Percentiles rank a stretch among this genome's conserved stretches.
Evolutionary conservation across 768 basidiomycete genomes (phyloP).

Genomic region (Omphalotus guepiniiformis): DNA sequence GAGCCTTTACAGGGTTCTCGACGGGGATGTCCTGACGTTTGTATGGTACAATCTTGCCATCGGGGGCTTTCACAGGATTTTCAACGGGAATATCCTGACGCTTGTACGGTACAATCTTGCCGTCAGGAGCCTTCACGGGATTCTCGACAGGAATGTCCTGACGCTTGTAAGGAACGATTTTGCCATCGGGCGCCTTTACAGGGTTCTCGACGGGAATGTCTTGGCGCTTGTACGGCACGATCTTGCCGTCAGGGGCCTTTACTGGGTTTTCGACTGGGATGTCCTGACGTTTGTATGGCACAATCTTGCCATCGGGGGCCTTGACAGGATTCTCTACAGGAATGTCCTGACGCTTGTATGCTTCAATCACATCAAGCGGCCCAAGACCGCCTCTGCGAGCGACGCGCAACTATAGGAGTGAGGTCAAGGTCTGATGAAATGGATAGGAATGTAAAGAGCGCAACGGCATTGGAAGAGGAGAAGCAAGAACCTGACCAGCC

Average conservation of each 20-base stretch:
- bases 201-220: constrained; percentile 27
- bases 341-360: not conserved
- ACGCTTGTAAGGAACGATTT: constrained; percentile 22
- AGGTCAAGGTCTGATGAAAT: constrained; percentile 16
- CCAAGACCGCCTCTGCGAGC: constrained; percentile 38
- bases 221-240: constrained; percentile 3
- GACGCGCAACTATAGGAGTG: constrained; percentile 26
- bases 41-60: constrained; percentile 12
- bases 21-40: not conserved
- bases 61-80: constrained; percentile 1
- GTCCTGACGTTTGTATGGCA: constrained; percentile 17
- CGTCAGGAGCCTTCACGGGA: constrained; percentile 24
- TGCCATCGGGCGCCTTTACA: constrained; percentile 30
- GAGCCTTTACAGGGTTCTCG: constrained; percentile 15
- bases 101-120: constrained; percentile 23
- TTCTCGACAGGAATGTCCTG: constrained; percentile 17
- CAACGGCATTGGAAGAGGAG: constrained; percentile 36
- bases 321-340: constrained; percentile 20
- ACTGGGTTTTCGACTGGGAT: not conserved
- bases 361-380: constrained; percentile 11
- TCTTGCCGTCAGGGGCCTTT: constrained; percentile 2
- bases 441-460: constrained; percentile 13
- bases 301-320: constrained; percentile 25
- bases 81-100: constrained; percentile 6
- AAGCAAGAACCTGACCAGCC: constrained; percentile 39